A percentile compares a stretch with the other conserved stretches of the same genome.
Evolutionary conservation across 2,329 filamentous ascomycete genomes (phyloP).

Genomic region (Fusarium graminum): DNA sequence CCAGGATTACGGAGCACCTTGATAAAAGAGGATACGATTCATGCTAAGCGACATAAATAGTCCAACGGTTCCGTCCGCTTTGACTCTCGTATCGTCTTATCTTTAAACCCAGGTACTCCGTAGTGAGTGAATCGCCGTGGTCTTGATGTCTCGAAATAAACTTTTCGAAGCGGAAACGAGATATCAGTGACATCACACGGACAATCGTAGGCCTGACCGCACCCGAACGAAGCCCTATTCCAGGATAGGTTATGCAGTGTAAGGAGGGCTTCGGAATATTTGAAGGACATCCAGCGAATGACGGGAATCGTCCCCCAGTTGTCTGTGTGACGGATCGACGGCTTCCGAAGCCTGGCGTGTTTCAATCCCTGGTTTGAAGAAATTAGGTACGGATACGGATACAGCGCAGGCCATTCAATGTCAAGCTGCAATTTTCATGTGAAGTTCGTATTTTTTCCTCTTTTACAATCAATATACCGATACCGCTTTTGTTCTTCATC

Average conservation of each 20-base stretch:
- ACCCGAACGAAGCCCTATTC: slow-evolving; percentile 16
- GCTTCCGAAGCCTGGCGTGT: slow-evolving; percentile 32
- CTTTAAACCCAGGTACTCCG: neutral
- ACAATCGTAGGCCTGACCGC: neutral
- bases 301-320: neutral
- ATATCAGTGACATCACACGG: slow-evolving; percentile 28
- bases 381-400: slow-evolving; percentile 16
- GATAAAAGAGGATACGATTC: neutral
- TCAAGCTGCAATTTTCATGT: slow-evolving; percentile 10
- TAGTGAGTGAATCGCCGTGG: neutral
- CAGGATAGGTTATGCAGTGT: slow-evolving; percentile 26
- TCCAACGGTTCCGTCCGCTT: neutral
- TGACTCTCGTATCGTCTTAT: neutral
- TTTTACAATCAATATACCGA: neutral
- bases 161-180: neutral
- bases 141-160: neutral
- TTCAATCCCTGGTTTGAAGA: slow-evolving; percentile 34
- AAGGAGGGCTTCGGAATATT: slow-evolving; percentile 26
- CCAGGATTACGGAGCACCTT: neutral
- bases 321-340: slow-evolving; percentile 21
- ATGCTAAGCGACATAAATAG: slow-evolving; percentile 1
- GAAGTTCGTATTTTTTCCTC: slow-evolving; percentile 5
- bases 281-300: slow-evolving; percentile 14
- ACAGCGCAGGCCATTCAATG: slow-evolving; percentile 11
- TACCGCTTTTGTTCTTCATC: slow-evolving; percentile 1